Percentiles rank a stretch among this genome's conserved stretches.
These are phyloP conservation scores for Trametes pubescens DNA, from an alignment of 1,284 basidiomycete species.

Conservation along the genomic window DNA sequence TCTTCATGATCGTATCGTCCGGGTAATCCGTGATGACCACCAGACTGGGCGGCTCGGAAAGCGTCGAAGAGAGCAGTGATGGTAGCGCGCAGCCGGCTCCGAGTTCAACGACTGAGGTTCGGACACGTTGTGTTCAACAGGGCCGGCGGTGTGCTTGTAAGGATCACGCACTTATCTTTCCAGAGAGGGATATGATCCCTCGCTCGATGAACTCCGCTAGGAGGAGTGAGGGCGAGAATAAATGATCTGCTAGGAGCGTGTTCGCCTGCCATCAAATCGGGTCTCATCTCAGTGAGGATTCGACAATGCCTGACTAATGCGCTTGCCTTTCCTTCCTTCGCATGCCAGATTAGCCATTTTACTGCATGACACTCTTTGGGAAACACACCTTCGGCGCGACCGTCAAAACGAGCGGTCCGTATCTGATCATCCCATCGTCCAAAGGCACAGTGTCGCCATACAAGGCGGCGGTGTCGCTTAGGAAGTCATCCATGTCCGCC, in stretches of 20 bases:
- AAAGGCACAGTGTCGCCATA: slow-evolving; percentile 20
- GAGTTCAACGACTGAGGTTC: slow-evolving; percentile 65
- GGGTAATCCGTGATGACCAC: slow-evolving; percentile 75
- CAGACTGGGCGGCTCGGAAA: slow-evolving; percentile 53
- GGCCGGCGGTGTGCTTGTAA: too few relatives aligned
- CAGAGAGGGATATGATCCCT: slow-evolving; percentile 51
- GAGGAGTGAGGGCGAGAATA: slow-evolving; percentile 73
- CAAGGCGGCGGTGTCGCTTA: slow-evolving; percentile 26
- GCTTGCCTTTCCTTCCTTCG: slow-evolving; percentile 64
- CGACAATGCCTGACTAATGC: too few relatives aligned
- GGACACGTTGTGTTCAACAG: too few relatives aligned
- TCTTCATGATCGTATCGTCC: slow-evolving; percentile 64
- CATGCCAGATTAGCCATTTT: too few relatives aligned
- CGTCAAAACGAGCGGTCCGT: slow-evolving; percentile 28
- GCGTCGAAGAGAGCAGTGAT: slow-evolving; percentile 62
- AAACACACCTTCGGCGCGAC: slow-evolving; percentile 28
- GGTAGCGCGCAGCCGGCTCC: slow-evolving; percentile 73
- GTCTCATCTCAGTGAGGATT: too few relatives aligned
- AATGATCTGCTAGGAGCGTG: slow-evolving; percentile 73
- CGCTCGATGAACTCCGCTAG: slow-evolving; percentile 71
- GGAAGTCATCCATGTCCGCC: slow-evolving; percentile 23
- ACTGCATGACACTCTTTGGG: too few relatives aligned
- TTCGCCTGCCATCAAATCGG: too few relatives aligned
- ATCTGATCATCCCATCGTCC: slow-evolving; percentile 27
- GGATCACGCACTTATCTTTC: slow-evolving; percentile 50